Conservation (phyloP, 2,329 filamentous ascomycete genomes). For the Ophiocordyceps camponoti-floridani region DNA sequence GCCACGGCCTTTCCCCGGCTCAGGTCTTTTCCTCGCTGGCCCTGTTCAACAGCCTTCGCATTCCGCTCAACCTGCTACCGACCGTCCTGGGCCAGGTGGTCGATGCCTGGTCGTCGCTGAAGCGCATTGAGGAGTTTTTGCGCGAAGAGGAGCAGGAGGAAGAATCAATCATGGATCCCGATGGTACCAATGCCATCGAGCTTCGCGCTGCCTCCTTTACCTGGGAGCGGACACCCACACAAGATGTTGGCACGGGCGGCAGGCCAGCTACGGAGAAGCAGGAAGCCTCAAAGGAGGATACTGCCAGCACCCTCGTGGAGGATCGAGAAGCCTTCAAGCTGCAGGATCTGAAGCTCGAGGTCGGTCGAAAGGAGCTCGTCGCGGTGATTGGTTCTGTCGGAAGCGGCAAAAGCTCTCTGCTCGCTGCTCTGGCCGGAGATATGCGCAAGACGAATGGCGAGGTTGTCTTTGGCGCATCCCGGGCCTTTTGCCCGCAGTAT, state of each 20-base stretch:
- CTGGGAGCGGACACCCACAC: conserved; percentile 56
- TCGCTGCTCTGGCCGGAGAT: conserved; percentile 79
- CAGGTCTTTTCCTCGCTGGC: conserved; percentile 84
- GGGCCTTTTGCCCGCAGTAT: conserved; percentile 90
- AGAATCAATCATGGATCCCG: conserved; percentile 35
- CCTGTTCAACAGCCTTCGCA: conserved; percentile 77
- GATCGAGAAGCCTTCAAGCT: conserved; percentile 55
- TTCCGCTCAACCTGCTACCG: conserved; percentile 79
- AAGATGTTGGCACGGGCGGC: conserved; percentile 14
- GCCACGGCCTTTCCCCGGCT: conserved; percentile 54
- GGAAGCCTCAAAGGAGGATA: conserved; percentile 19
- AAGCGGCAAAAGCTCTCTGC: conserved; percentile 75
- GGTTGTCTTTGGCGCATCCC: conserved; percentile 56
- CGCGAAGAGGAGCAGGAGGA: conserved; percentile 72
- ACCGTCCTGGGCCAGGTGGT: conserved; percentile 77
- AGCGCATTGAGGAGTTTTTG: conserved; percentile 76
- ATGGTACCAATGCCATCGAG: conserved; percentile 51
- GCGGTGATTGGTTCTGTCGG: conserved; percentile 83
- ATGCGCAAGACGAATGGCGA: conserved; percentile 72
- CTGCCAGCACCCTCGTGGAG: conserved; percentile 36
- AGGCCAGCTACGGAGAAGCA: conserved; percentile 16
- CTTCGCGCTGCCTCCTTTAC: conserved; percentile 63
- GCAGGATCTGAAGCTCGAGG: conserved; percentile 45
- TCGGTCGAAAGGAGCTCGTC: conserved; percentile 59
- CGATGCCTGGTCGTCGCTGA: conserved; percentile 72